Evolutionary conservation across 106 monocot species (phyloP).

Genomic region (Allium cepa): DNA sequence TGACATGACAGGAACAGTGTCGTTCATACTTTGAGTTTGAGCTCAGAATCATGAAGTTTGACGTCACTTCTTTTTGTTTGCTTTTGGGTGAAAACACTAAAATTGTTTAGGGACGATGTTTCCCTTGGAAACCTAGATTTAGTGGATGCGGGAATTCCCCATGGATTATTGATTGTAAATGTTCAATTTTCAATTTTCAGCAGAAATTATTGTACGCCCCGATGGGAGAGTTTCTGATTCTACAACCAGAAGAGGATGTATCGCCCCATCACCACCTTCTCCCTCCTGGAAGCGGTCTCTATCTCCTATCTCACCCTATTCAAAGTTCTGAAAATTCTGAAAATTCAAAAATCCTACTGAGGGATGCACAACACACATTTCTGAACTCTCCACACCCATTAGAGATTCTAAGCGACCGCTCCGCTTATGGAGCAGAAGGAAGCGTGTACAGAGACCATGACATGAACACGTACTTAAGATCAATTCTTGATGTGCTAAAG

Average conservation of each 20-base stretch:
- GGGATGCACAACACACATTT: constrained; percentile 51
- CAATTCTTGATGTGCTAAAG: constrained; percentile 17
- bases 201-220: constrained; percentile 79
- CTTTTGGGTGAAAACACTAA: too few relatives aligned
- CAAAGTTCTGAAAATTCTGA: constrained; percentile 16
- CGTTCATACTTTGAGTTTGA: too few relatives aligned
- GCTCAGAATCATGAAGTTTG: too few relatives aligned
- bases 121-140: too few relatives aligned
- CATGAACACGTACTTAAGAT: constrained; percentile 54
- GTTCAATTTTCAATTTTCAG: not conserved
- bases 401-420: constrained; percentile 66
- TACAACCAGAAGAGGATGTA: constrained; percentile 77
- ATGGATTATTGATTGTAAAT: not conserved
- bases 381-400: constrained; percentile 92
- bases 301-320: constrained; percentile 27
- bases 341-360: constrained; percentile 22
- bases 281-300: constrained; percentile 63
- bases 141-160: too few relatives aligned
- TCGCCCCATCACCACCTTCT: constrained; percentile 82
- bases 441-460: constrained; percentile 70
- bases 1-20: too few relatives aligned
- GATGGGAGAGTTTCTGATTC: constrained; percentile 75
- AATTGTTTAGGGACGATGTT: too few relatives aligned
- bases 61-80: too few relatives aligned
- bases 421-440: constrained; percentile 70